These are phyloP conservation scores for Lycium barbarum DNA, from an alignment of 257 asterid genomes.

Conservation along the genomic window DNA sequence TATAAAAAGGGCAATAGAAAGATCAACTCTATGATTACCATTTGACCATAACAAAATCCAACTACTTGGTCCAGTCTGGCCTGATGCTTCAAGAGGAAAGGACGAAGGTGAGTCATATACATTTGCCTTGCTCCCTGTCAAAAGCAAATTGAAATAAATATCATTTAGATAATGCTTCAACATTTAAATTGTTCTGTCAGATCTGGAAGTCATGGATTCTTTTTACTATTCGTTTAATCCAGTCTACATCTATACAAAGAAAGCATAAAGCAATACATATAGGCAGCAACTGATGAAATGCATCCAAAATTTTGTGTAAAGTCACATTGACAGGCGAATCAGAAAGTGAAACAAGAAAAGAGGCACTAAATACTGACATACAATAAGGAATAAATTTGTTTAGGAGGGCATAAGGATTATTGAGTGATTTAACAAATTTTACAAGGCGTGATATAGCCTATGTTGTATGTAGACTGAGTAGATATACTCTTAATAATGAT, in stretches of 20 bases:
- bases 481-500: too few species aligned
- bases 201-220: background rate
- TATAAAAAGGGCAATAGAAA: background rate
- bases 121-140: slow-evolving; percentile 81
- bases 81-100: slow-evolving; percentile 77
- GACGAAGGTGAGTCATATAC: slow-evolving; percentile 72
- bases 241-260: background rate
- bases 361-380: background rate
- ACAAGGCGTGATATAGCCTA: too few species aligned
- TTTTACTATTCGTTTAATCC: background rate
- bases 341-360: background rate
- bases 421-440: too few species aligned
- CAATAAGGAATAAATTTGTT: too few species aligned
- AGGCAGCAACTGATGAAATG: slow-evolving; percentile 3
- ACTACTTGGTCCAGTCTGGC: slow-evolving; percentile 66
- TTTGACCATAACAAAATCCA: slow-evolving; percentile 62
- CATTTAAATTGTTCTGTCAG: background rate
- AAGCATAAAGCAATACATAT: slow-evolving; percentile 19
- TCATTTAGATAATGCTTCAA: background rate
- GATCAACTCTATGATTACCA: slow-evolving; percentile 52
- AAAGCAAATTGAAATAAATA: slow-evolving; percentile 25
- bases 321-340: background rate
- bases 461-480: too few species aligned
- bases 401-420: too few species aligned
- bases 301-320: background rate